These are phyloP conservation scores for Backusella westeae DNA, from an alignment of 192 early-diverging fungal genomes.

Conservation along the genomic window DNA sequence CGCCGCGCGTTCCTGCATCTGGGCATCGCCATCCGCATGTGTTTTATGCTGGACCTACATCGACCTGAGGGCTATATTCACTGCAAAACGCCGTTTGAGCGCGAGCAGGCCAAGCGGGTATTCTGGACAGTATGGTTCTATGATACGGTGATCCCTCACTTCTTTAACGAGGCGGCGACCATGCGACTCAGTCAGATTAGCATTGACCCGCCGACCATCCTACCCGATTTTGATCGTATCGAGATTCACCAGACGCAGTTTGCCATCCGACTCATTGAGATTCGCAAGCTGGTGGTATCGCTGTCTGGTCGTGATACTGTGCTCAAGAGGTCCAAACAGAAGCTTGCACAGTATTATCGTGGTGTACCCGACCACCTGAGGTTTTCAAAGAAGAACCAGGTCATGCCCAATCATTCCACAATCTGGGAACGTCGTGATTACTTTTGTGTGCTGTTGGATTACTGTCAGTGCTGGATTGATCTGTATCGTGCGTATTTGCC, in stretches of 20 bases:
- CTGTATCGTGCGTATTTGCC: conserved; percentile 20
- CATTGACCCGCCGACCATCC: conserved; percentile 16
- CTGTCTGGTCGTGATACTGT: not conserved
- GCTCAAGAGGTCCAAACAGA: not conserved
- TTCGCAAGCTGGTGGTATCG: not conserved
- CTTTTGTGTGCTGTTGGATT: conserved; percentile 25
- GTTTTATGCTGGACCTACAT: conserved; percentile 29
- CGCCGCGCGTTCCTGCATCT: conserved; percentile 21
- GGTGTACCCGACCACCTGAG: not conserved
- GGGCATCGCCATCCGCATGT: conserved; percentile 25
- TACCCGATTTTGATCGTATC: conserved; percentile 4
- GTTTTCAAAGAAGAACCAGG: not conserved
- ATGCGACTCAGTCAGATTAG: conserved; percentile 18
- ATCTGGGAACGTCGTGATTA: conserved; percentile 16
- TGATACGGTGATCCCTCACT: conserved; percentile 26
- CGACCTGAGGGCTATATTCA: conserved; percentile 17
- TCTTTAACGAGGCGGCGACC: conserved; percentile 10
- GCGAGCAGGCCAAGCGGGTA: conserved; percentile 25
- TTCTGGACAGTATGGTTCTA: conserved; percentile 33
- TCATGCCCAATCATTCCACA: not conserved
- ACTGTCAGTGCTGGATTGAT: conserved; percentile 24
- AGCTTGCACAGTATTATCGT: not conserved
- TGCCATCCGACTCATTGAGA: conserved; percentile 15
- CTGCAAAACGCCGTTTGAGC: conserved; percentile 12
- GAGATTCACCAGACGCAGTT: conserved; percentile 17